Base-by-base conservation (phyloP, 164 flowering plant genomes). In the Hamamelis virginiana region DNA sequence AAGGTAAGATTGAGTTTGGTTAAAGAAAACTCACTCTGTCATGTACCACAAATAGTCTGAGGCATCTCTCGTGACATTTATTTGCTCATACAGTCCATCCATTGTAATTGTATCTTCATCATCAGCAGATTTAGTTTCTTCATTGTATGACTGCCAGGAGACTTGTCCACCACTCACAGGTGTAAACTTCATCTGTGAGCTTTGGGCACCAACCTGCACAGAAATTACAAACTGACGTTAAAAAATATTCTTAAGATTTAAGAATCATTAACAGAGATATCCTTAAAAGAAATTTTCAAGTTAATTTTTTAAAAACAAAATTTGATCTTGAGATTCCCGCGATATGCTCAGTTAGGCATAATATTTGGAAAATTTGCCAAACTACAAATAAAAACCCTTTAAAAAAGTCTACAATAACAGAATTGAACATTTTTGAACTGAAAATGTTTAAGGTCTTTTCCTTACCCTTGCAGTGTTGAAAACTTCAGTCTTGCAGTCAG, bases 41-140 rank as follows among this genome's bases (percentile, higher is more conserved):
- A 84, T 75, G 78, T 94, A 94, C 98, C 97, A 94, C 82, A 94
- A 75, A 69, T 94, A 92, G 72, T 94, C 97, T 1, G 92, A 70
- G 55, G 66, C 28, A 78, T 94, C 98, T 76, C 90, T 79, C 9
- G 98, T 94, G 45, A 84, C 62, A 77, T 78, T 80, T 59, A 91
- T 74, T 76, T 94, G 98, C 80, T 92, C 98, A 81, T 66, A 76
- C 66, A 92, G 69, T 47, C 93, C 92, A 33, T 61, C 61, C 58
- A 26, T 38, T 48, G 85, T 67, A 52, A 79, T 43, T 21, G 91
- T 67, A 10, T 79, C 84, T 12, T 55, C 76, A 28, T 77, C 87
- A 58, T 80, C 69, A 23, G 81, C 75, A 62, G 91, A 77, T 18
- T 92, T 78, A 60, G 80, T 77, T 75, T 79, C 85, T 75, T 94